Conservation (phyloP, 2,329 filamentous ascomycete genomes). For the Venturia effusa region DNA sequence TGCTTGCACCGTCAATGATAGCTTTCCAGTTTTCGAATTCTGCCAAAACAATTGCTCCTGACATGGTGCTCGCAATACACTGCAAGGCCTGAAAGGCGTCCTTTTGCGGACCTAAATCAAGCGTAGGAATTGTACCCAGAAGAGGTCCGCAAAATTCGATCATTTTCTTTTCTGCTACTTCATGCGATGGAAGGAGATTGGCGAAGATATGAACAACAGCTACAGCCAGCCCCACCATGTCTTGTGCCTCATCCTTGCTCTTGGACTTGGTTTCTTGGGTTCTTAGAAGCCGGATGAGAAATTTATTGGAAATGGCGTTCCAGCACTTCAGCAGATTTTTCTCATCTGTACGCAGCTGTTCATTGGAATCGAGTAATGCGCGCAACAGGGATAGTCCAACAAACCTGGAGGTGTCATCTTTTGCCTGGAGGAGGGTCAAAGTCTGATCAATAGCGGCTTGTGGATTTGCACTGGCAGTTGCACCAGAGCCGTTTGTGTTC, state of each 20-base stretch:
- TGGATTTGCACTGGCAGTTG: background rate
- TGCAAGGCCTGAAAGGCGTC: conserved; percentile 8
- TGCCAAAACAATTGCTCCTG: conserved; percentile 4
- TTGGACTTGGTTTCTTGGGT: conserved; percentile 24
- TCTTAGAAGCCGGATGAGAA: conserved; percentile 51
- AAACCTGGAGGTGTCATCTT: conserved; percentile 58
- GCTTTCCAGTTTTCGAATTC: background rate
- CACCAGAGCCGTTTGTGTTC: background rate
- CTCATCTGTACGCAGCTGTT: conserved; percentile 39
- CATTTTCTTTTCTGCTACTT: conserved; percentile 36
- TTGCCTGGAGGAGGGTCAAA: conserved; percentile 43
- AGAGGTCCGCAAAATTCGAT: conserved; percentile 36
- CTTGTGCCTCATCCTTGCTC: conserved; percentile 35
- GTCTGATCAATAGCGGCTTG: conserved; percentile 33
- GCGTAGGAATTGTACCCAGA: background rate
- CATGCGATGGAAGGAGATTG: conserved; percentile 42
- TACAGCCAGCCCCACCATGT: conserved; percentile 54
- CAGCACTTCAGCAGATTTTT: conserved; percentile 41
- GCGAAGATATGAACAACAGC: conserved; percentile 54
- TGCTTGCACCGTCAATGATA: conserved; percentile 1
- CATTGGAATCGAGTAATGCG: conserved; percentile 52
- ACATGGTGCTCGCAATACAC: conserved; percentile 2
- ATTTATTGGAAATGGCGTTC: conserved; percentile 50
- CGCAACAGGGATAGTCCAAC: conserved; percentile 57
- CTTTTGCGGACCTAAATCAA: background rate